Evolutionary conservation across 768 basidiomycete species (phyloP), one percentile per base, ranked within the genome.

Genomic region (Lactifluus echinatus): DNA sequence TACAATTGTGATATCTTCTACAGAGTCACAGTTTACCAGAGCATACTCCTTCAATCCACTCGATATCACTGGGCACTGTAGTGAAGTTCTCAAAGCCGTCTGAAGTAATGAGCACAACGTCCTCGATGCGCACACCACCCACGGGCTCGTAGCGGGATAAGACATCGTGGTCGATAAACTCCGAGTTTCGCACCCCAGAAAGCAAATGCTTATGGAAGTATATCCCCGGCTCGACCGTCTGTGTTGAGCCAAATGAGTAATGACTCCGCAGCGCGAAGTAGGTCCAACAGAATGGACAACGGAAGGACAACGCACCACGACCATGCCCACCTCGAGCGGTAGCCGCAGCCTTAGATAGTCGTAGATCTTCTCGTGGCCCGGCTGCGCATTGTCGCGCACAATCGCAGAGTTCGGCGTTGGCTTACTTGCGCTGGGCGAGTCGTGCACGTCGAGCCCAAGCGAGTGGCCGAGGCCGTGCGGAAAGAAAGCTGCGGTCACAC

Each of bases 71-170:
- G 54, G 75, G 79, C 10, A 91, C 88, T 7, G 84, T 87, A 0
- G 95, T 96, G 60, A 96, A 66, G 71, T 93, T 95, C 73, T 92
- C 84, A 64, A 78, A 81, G 7, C 89, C 89, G 12, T 77, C 75
- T 56, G 75, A 70, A 10, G 83, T 91, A 60, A 99, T 83, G 7
- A 89, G 70, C 3, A 97, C 79, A 28, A 88, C 92, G 68, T 98
- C 95, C 69, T 98, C 95, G 61, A 98, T 94, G 50, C 94, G 74
- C 2, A 98, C 87, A 0, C 94, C 95, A 14, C 95, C 95, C 23
- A 97, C 89, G 33, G 73, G 71, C 65, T 89, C 84, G 65, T 93
- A 97, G 55, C 73, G 71, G 68, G 77, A 76, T 57, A 94, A 72
- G 23, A 86, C 77, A 14, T 78, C 83, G 39, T 81, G 79, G 66